Percentiles rank a stretch among this genome's conserved stretches.
These are phyloP conservation scores for Claviceps humidiphila DNA, from an alignment of 2,329 filamentous ascomycete genomes.

Conservation along the genomic window DNA sequence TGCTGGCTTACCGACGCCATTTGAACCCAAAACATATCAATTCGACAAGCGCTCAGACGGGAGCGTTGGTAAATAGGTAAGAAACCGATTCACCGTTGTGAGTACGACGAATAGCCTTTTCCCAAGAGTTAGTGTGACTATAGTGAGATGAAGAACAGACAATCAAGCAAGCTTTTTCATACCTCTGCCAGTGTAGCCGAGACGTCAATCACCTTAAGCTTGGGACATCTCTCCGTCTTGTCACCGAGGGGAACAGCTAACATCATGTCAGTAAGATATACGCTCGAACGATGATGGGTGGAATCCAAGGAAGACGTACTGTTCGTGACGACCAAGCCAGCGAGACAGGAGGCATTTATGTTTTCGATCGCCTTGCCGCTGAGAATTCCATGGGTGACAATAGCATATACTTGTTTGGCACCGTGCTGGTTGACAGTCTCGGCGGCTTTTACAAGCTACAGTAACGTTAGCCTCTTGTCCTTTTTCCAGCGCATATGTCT, in stretches of 20 bases:
- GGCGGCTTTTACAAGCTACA: constrained; percentile 60
- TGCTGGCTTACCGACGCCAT: background rate
- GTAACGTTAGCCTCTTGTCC: background rate
- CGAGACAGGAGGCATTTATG: constrained; percentile 64
- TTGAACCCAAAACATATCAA: background rate
- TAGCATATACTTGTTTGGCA: constrained; percentile 78
- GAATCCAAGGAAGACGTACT: constrained; percentile 29
- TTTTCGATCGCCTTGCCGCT: constrained; percentile 80
- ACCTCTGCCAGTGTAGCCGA: constrained; percentile 64
- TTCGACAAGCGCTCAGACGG: constrained; percentile 23
- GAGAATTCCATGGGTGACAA: constrained; percentile 89
- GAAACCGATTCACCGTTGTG: constrained; percentile 54
- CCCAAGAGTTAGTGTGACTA: background rate
- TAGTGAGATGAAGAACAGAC: background rate
- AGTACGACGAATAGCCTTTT: constrained; percentile 51
- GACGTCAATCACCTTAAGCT: constrained; percentile 84
- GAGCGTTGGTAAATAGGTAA: constrained; percentile 56
- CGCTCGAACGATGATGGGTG: background rate
- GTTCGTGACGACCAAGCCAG: constrained; percentile 79
- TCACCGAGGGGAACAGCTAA: constrained; percentile 43
- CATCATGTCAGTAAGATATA: constrained; percentile 11
- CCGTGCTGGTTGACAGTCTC: constrained; percentile 78
- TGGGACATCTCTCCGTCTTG: constrained; percentile 65
- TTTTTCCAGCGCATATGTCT: background rate
- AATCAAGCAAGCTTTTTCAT: constrained; percentile 6